phyloP scores from a whole-genome alignment of 805 yeast genomes.

The Pichia deserticola region DNA sequence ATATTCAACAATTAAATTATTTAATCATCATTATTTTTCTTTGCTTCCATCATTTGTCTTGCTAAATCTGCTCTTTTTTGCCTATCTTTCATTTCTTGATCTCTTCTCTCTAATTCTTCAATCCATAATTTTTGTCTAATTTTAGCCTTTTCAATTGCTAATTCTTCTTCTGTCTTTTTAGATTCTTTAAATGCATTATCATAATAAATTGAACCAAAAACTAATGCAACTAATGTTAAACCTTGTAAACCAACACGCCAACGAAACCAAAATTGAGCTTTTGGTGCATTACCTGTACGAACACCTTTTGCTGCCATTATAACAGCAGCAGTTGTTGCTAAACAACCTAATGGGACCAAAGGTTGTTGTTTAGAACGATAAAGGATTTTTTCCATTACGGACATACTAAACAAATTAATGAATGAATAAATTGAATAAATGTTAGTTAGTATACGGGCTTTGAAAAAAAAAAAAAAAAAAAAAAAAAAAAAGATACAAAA shows the following conservation, averaged over 20 bases:
- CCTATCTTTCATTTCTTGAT: constrained; percentile 60
- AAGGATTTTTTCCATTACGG: constrained; percentile 49
- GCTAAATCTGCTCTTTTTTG: constrained; percentile 61
- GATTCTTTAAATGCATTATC: constrained; percentile 40
- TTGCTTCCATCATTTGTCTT: constrained; percentile 25
- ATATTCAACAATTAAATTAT: too few species aligned
- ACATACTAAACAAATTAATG: constrained; percentile 25
- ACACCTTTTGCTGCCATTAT: constrained; percentile 70
- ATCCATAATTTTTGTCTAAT: constrained; percentile 84
- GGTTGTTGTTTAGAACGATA: constrained; percentile 79
- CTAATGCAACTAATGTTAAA: constrained; percentile 72
- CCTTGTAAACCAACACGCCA: constrained; percentile 88
- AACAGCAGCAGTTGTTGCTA: constrained; percentile 77
- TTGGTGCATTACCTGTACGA: constrained; percentile 59
- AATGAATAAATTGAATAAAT: neutral
- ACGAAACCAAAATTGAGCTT: constrained; percentile 81
- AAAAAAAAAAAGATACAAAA: neutral
- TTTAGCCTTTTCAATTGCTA: constrained; percentile 70
- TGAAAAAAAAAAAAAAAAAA: neutral
- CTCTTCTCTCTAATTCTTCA: constrained; percentile 83
- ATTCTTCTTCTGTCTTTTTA: constrained; percentile 52
- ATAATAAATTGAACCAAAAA: constrained; percentile 68
- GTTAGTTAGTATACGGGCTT: neutral
- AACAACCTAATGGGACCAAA: constrained; percentile 74
- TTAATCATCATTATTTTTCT: neutral